Evolutionary conservation across 2,329 filamentous ascomycete species (phyloP).

Genomic region (Diaporthe vaccinii): DNA sequence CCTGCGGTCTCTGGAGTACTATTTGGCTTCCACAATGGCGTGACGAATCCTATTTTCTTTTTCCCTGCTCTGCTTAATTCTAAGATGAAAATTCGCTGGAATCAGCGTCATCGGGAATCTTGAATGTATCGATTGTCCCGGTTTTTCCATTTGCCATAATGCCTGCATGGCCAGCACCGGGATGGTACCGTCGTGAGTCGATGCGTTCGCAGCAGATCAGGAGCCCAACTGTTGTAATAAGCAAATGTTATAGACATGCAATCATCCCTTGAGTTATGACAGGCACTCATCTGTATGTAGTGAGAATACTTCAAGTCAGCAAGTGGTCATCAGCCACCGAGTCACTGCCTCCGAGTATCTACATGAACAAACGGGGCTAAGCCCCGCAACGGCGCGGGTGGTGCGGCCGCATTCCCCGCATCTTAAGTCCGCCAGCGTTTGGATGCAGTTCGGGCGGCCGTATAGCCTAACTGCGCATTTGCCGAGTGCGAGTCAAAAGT

Average conservation of each 20-base stretch:
- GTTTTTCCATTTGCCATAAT: background rate
- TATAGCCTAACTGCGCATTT: background rate
- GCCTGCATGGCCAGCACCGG: background rate
- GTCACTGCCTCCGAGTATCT: too few species aligned
- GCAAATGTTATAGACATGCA: background rate
- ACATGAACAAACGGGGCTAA: background rate
- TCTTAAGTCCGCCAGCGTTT: background rate
- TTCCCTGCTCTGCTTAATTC: background rate
- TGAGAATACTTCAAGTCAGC: background rate
- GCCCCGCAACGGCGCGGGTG: background rate
- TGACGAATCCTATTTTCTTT: too few species aligned
- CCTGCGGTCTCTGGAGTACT: too few species aligned
- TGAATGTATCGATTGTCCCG: background rate
- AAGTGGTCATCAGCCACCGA: background rate
- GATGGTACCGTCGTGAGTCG: background rate
- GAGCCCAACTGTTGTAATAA: background rate
- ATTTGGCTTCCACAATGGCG: too few species aligned
- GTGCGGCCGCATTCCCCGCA: constrained; percentile 6
- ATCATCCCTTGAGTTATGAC: background rate
- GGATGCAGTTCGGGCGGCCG: background rate
- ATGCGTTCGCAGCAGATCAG: background rate
- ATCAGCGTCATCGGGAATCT: background rate
- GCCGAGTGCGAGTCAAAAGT: background rate
- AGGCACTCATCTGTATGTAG: background rate
- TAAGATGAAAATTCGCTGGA: background rate